Evolutionary conservation across 352 stramenopile species (phyloP), one percentile per base, ranked within the genome.

Genomic region (Phytophthora hibernalis): DNA sequence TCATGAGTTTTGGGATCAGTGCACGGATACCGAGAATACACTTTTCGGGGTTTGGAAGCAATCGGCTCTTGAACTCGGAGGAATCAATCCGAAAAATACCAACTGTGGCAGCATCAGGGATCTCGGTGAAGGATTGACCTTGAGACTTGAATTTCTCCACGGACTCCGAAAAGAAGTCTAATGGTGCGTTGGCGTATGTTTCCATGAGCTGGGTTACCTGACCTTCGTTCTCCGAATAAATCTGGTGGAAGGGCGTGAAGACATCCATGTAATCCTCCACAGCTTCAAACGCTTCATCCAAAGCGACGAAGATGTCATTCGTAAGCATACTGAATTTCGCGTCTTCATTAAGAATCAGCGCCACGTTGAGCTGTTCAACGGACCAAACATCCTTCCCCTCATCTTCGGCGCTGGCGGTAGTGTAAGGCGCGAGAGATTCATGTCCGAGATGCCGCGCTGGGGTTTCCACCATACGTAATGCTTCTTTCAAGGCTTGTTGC

Each of bases 61-160:
- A 68, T 20, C 72, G 59, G 7, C 76, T 78, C 61, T 98, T 98
- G 57, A 98, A 96, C 0, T 80, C 73, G 0, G 77, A 75, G 18
- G 84, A 96, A 57, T 98, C 93, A 8, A 98, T 89, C 6, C 86
- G 86, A 24, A 98, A 96, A 31, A 98, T 97, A n/a, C 93, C 95
- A 10, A 98, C 83, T 4, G 88, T 90, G 5, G 88, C 87, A 20
- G 74, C 74, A 12, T 93, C 78, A 0, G 93, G 90, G 43, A 98
- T 97, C n/a, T 82, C 78, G 2, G 66, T 78, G 70, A 98, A 98
- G 12, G 78, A 83, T 31, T 89, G 76, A 0, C 76, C 70, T 65
- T 98, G 92, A 0, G 59, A 54, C 21, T 87, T 83, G 66, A 93
- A 97, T 50, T 92, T 91, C 20, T 92, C 82, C 21, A 97, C 90